A percentile compares a stretch with the other conserved stretches of the same genome.
Evolutionary conservation across 1,284 basidiomycete genomes (phyloP).

Genomic region (Kwoniella shivajii): DNA sequence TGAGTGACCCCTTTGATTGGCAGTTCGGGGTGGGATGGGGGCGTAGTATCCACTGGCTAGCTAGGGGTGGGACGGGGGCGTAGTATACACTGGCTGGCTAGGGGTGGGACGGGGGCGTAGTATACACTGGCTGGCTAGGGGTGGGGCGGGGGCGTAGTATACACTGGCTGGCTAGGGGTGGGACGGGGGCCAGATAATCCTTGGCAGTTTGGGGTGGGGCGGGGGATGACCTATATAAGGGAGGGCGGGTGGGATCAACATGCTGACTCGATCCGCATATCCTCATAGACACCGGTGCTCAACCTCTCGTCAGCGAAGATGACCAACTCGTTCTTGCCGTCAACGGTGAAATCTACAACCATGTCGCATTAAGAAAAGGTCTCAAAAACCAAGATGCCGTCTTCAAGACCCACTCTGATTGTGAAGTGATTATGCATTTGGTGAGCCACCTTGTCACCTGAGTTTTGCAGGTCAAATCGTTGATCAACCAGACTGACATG

Average conservation of each 20-base stretch:
- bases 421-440: slow-evolving; percentile 93
- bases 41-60: not conserved
- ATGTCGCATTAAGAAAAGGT: slow-evolving; percentile 74
- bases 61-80: not conserved
- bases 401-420: slow-evolving; percentile 98
- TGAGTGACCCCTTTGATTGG: slow-evolving; percentile 57
- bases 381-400: slow-evolving; percentile 65
- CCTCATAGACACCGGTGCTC: slow-evolving; percentile 85
- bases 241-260: not conserved
- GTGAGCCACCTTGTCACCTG: slow-evolving; percentile 58
- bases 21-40: not conserved
- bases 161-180: too few relatives aligned
- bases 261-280: slow-evolving; percentile 3
- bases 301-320: slow-evolving; percentile 88
- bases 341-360: slow-evolving; percentile 99
- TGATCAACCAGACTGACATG: not conserved
- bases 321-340: slow-evolving; percentile 85
- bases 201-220: not conserved
- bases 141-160: not conserved
- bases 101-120: not conserved
- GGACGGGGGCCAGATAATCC: not conserved
- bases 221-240: not conserved
- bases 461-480: not conserved
- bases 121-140: not conserved
- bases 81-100: not conserved